Evolutionary conservation across 2,329 filamentous ascomycete genomes (phyloP).

Genomic region (Botrytis elliptica): DNA sequence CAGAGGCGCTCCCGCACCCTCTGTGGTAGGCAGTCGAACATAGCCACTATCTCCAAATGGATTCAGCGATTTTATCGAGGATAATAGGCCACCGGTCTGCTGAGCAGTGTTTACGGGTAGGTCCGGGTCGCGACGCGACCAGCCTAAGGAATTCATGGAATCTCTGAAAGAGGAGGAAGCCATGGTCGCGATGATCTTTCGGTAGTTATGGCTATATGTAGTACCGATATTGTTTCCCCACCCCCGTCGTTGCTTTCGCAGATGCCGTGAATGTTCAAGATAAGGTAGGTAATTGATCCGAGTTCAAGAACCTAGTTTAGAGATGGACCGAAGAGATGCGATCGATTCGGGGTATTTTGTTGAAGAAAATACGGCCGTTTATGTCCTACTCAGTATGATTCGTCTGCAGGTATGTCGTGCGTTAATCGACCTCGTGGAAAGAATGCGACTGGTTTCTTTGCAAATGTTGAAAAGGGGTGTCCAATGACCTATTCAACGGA

Average conservation of each 20-base stretch:
- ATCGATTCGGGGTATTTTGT: slow-evolving; percentile 18
- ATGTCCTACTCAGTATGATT: slow-evolving; percentile 24
- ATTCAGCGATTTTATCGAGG: slow-evolving; percentile 80
- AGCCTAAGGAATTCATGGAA: slow-evolving; percentile 91
- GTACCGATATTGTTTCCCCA: slow-evolving; percentile 24
- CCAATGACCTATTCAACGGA: slow-evolving; percentile 38
- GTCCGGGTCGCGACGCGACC: slow-evolving; percentile 81
- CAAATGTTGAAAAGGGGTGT: slow-evolving; percentile 32
- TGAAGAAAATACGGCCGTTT: slow-evolving; percentile 20
- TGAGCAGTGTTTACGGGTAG: slow-evolving; percentile 70
- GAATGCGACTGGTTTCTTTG: slow-evolving; percentile 33
- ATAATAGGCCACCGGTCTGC: slow-evolving; percentile 67
- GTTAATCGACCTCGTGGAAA: slow-evolving; percentile 34
- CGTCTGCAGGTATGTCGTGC: slow-evolving; percentile 38
- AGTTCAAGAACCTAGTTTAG: slow-evolving; percentile 18
- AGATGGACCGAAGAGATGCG: slow-evolving; percentile 26
- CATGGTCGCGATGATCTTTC: slow-evolving; percentile 52
- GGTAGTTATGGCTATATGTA: slow-evolving; percentile 27
- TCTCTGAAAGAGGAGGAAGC: slow-evolving; percentile 87
- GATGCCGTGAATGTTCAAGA: slow-evolving; percentile 20
- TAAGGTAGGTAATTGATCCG: slow-evolving; percentile 11
- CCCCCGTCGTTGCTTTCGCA: slow-evolving; percentile 6
- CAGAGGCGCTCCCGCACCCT: slow-evolving; percentile 78
- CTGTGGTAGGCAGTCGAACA: slow-evolving; percentile 84
- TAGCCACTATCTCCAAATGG: slow-evolving; percentile 85